phyloP scores from a whole-genome alignment of 768 basidiomycete species.

The Rhodotorula diobovata region DNA sequence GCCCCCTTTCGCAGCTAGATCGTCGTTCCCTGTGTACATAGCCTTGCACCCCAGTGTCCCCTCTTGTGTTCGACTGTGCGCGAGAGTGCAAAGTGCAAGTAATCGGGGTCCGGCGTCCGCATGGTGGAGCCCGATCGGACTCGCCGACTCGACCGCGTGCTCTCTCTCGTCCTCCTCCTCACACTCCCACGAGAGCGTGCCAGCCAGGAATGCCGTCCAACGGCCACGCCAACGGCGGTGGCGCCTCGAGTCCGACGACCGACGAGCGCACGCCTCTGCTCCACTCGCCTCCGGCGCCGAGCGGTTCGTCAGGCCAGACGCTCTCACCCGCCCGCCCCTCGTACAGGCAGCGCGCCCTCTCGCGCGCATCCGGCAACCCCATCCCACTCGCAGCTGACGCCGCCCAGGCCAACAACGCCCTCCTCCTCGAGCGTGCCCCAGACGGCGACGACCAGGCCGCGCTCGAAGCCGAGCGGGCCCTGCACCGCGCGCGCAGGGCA shows the following conservation, averaged over 20 bases:
- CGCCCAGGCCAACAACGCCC: background rate
- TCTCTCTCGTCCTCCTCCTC: too few relatives aligned
- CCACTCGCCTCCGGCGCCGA: background rate
- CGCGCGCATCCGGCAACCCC: conserved; percentile 24
- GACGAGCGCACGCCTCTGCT: conserved; percentile 6
- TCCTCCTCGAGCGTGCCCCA: background rate
- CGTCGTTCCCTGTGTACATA: too few relatives aligned
- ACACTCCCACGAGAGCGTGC: background rate
- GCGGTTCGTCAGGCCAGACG: background rate
- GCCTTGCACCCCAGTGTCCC: too few relatives aligned
- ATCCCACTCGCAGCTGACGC: conserved; percentile 1
- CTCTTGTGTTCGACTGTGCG: too few relatives aligned
- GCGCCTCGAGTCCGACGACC: background rate
- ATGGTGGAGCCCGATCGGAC: too few relatives aligned
- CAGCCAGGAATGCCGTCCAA: background rate
- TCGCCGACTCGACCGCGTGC: too few relatives aligned
- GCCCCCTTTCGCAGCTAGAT: too few relatives aligned
- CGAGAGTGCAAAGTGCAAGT: too few relatives aligned
- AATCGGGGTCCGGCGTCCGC: too few relatives aligned
- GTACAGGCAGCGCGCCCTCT: conserved; percentile 35
- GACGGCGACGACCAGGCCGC: background rate
- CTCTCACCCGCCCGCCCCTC: background rate
- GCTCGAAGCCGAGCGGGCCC: background rate
- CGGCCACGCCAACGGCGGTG: background rate
- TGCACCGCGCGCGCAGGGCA: background rate